These are phyloP conservation scores for Backusella macrospora DNA, from an alignment of 192 early-diverging fungal genomes.

Conservation along the genomic window DNA sequence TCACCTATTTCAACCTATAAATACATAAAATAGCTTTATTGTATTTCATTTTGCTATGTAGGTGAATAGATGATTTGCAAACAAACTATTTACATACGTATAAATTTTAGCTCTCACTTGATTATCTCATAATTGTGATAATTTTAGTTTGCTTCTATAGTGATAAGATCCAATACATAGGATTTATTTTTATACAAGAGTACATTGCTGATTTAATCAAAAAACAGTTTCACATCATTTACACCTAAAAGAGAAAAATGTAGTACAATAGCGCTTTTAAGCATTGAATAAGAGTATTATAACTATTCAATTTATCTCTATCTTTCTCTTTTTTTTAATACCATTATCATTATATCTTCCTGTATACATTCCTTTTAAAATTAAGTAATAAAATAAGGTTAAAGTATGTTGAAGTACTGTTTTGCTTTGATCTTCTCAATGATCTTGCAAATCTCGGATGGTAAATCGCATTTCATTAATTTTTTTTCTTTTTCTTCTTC, in stretches of 20 bases:
- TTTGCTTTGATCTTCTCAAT: background rate
- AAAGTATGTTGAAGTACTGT: conserved; percentile 4
- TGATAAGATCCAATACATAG: background rate
- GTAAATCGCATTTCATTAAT: background rate
- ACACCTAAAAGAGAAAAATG: conserved; percentile 4
- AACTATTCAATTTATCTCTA: background rate
- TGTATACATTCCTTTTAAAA: conserved; percentile 11
- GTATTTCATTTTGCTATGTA: too few relatives aligned
- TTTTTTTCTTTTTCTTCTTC: background rate
- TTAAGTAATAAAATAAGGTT: background rate
- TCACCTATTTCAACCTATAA: background rate
- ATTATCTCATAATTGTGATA: too few relatives aligned
- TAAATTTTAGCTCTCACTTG: too few relatives aligned
- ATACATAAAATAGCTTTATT: too few relatives aligned
- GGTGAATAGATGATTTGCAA: too few relatives aligned
- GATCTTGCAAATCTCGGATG: conserved; percentile 9
- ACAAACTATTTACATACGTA: too few relatives aligned
- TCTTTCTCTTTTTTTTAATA: background rate
- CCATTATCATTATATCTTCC: background rate
- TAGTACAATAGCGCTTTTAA: background rate
- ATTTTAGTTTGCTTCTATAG: too few relatives aligned
- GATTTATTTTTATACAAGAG: background rate
- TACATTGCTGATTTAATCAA: conserved; percentile 1
- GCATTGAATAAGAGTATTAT: background rate
- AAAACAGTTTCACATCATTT: background rate